Evolutionary conservation across 305 asterid species (phyloP).

Genomic region (Euphrasia arctica): DNA sequence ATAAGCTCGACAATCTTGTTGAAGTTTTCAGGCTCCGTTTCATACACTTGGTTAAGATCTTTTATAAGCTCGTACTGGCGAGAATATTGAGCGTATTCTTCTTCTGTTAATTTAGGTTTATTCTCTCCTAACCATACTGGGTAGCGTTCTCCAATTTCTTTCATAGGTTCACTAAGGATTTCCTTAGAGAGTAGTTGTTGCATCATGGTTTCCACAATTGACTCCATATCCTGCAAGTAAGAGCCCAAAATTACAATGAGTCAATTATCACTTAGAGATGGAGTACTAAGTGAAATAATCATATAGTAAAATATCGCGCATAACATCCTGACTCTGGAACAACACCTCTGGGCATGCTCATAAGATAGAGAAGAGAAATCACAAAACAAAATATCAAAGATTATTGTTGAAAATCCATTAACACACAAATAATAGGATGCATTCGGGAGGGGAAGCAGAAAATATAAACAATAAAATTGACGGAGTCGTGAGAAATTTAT

Average conservation of each 20-base stretch:
- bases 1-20: slow-evolving; percentile 93
- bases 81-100: slow-evolving; percentile 60
- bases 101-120: slow-evolving; percentile 56
- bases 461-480: not conserved
- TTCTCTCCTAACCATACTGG: slow-evolving; percentile 89
- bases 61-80: slow-evolving; percentile 63
- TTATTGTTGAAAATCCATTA: not conserved
- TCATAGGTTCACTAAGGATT: slow-evolving; percentile 95
- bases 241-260: slow-evolving; percentile 1
- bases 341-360: not conserved
- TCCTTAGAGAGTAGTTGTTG: slow-evolving; percentile 94
- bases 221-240: slow-evolving; percentile 74
- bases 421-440: not conserved
- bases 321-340: not conserved
- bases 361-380: not conserved
- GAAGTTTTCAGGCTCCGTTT: slow-evolving; percentile 79
- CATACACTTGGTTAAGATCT: slow-evolving; percentile 69
- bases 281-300: not conserved
- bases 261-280: not conserved
- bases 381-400: not conserved
- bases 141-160: slow-evolving; percentile 89
- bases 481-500: too few relatives aligned
- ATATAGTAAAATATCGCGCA: not conserved
- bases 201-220: slow-evolving; percentile 98
- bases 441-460: not conserved